Conservation (phyloP, 192 early-diverging fungal species). For the Rhizoclosmatium globosum region DNA sequence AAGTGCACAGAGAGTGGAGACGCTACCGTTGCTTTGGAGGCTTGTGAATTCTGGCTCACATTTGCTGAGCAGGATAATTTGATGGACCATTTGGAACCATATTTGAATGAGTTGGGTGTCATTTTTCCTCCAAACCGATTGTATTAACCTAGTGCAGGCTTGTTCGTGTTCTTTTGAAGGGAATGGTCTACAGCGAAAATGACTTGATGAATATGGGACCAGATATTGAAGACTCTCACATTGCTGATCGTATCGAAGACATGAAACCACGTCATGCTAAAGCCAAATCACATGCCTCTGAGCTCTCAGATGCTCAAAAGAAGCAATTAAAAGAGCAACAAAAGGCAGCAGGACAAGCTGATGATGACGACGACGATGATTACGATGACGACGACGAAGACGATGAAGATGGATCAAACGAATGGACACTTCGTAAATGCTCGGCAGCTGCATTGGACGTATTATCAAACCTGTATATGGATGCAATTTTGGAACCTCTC, state of each 20-base stretch:
- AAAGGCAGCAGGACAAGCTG: constrained; percentile 40
- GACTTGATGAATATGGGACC: constrained; percentile 83
- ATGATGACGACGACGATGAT: constrained; percentile 71
- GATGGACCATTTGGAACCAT: constrained; percentile 62
- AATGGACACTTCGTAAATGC: constrained; percentile 99
- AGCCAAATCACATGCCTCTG: constrained; percentile 77
- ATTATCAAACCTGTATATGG: constrained; percentile 86
- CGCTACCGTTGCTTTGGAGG: constrained; percentile 91
- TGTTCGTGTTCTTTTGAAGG: constrained; percentile 89
- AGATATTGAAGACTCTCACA: constrained; percentile 76
- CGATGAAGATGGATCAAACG: constrained; percentile 86
- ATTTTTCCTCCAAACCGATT: constrained; percentile 17
- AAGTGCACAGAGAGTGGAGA: constrained; percentile 85
- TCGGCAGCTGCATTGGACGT: constrained; percentile 96
- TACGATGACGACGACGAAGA: constrained; percentile 87
- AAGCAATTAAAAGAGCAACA: constrained; percentile 51
- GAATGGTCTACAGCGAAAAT: constrained; percentile 97
- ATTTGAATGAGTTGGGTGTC: constrained; percentile 37
- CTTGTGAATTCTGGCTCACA: constrained; percentile 98
- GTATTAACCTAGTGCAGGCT: constrained; percentile 57
- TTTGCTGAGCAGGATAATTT: constrained; percentile 93
- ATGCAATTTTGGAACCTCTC: constrained; percentile 83
- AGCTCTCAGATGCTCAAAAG: constrained; percentile 47
- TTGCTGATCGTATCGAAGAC: constrained; percentile 90
- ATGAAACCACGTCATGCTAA: constrained; percentile 95